These are phyloP conservation scores for Aureobasidium pullulans DNA, from an alignment of 2,329 filamentous ascomycete species.

Conservation along the genomic window DNA sequence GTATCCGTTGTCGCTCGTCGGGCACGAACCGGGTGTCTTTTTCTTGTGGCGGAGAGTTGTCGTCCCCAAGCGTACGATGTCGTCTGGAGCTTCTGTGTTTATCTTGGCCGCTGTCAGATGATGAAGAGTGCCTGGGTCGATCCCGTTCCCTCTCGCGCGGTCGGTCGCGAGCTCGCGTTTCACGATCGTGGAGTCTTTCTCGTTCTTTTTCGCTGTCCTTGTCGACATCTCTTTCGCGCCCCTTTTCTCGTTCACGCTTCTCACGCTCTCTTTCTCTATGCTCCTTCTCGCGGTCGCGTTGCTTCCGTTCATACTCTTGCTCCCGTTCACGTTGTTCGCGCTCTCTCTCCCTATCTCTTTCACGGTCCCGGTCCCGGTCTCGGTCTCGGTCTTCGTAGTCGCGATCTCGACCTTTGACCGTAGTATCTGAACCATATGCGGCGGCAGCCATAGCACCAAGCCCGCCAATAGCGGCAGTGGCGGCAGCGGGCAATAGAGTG, in stretches of 20 bases:
- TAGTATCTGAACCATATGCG: conserved; percentile 13
- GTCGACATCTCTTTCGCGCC: conserved; percentile 19
- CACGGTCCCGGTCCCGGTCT: conserved; percentile 15
- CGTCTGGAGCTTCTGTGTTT: conserved; percentile 15
- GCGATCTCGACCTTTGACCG: conserved; percentile 15
- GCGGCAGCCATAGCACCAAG: conserved; percentile 17
- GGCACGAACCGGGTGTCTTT: conserved; percentile 5
- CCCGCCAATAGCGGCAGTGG: conserved; percentile 15
- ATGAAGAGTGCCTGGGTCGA: conserved; percentile 17
- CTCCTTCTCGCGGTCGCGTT: conserved; percentile 13
- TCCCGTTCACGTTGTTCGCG: conserved; percentile 14
- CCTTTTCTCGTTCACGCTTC: conserved; percentile 21
- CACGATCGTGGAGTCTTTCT: conserved; percentile 10
- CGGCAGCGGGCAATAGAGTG: conserved; percentile 16
- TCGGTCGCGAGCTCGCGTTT: conserved; percentile 21
- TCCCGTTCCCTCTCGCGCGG: conserved; percentile 20
- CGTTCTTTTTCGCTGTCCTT: conserved; percentile 21
- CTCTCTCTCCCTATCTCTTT: conserved; percentile 17
- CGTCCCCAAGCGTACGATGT: not conserved
- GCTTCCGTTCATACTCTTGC: conserved; percentile 7
- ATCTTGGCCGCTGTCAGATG: conserved; percentile 12
- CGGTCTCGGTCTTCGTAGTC: conserved; percentile 19
- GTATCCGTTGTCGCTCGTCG: conserved; percentile 13
- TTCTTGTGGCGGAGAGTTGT: conserved; percentile 10
- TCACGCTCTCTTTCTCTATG: not conserved